Percentiles rank a stretch among this genome's conserved stretches.
phyloP scores from a whole-genome alignment of 495 filamentous ascomycete species.

The Penicillium ucsense region DNA sequence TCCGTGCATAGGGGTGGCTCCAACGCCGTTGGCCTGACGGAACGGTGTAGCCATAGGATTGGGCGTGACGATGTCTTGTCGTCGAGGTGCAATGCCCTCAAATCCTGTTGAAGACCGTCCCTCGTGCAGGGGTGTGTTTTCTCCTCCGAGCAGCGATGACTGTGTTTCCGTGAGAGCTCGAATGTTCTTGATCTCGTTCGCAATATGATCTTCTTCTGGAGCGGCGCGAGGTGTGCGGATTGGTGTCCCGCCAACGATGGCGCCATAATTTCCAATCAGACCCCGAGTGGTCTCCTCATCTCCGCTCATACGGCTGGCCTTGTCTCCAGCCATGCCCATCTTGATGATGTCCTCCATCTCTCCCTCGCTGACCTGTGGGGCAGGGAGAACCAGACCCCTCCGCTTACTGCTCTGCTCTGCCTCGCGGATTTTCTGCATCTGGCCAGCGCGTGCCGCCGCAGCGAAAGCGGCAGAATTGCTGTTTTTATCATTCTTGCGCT shows the following conservation, averaged over 20 bases:
- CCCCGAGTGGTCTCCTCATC: conserved; percentile 81
- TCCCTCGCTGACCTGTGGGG: conserved; percentile 82
- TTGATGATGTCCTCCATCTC: conserved; percentile 98
- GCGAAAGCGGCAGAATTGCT: conserved; percentile 64
- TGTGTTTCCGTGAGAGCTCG: conserved; percentile 87
- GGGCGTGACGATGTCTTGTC: conserved; percentile 74
- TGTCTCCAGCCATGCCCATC: conserved; percentile 91
- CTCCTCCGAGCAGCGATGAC: conserved; percentile 88
- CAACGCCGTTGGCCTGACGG: conserved; percentile 56
- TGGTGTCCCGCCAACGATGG: conserved; percentile 71
- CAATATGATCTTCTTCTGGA: conserved; percentile 86
- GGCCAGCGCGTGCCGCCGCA: conserved; percentile 87
- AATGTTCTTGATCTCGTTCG: conserved; percentile 95
- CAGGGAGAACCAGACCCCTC: conserved; percentile 64
- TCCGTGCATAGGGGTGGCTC: conserved; percentile 58
- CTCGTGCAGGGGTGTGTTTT: conserved; percentile 83
- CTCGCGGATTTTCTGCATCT: conserved; percentile 92
- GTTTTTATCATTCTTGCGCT: conserved; percentile 77
- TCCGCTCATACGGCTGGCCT: conserved; percentile 64
- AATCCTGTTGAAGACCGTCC: conserved; percentile 77
- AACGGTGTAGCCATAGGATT: conserved; percentile 94
- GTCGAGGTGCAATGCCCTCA: conserved; percentile 72
- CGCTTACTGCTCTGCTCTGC: conserved; percentile 95
- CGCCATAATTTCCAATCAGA: conserved; percentile 73
- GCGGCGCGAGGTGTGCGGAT: conserved; percentile 87